Percentiles rank a stretch among this genome's conserved stretches.
phyloP scores from a whole-genome alignment of 2,329 filamentous ascomycete species.

The Fusarium sp. region DNA sequence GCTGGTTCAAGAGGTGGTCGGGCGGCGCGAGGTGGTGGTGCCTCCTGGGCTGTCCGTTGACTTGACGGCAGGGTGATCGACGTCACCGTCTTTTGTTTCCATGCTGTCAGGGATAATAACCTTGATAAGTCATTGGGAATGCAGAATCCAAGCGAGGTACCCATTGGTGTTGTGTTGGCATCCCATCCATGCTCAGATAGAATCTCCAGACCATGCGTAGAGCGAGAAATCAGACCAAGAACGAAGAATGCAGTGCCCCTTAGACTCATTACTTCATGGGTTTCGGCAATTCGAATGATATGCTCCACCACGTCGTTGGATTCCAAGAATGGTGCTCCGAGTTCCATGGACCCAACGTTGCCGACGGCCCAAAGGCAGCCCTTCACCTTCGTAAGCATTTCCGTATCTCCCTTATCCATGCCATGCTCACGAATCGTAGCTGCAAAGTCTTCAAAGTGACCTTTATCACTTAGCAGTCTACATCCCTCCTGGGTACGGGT shows the following conservation, averaged over 20 bases:
- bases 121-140: slow-evolving; percentile 81
- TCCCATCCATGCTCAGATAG: slow-evolving; percentile 92
- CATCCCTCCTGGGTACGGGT: slow-evolving; percentile 94
- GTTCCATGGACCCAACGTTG: slow-evolving; percentile 97
- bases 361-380: slow-evolving; percentile 97
- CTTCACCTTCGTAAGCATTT: slow-evolving; percentile 92
- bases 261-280: slow-evolving; percentile 88
- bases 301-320: slow-evolving; percentile 86
- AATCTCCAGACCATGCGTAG: slow-evolving; percentile 91
- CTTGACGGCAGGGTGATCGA: slow-evolving; percentile 58
- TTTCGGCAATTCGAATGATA: slow-evolving; percentile 88
- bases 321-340: slow-evolving; percentile 93
- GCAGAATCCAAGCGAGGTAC: slow-evolving; percentile 86
- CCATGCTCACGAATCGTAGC: slow-evolving; percentile 88
- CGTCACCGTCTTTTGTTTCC: slow-evolving; percentile 62
- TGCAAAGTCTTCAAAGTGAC: slow-evolving; percentile 94
- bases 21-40: slow-evolving; percentile 54
- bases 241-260: slow-evolving; percentile 97
- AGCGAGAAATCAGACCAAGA: slow-evolving; percentile 89
- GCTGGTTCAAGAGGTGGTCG: slow-evolving; percentile 56
- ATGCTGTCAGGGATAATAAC: slow-evolving; percentile 76
- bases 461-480: slow-evolving; percentile 87
- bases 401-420: slow-evolving; percentile 83
- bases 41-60: slow-evolving; percentile 62
- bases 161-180: slow-evolving; percentile 83